Percentiles rank a stretch among this genome's conserved stretches.
Evolutionary conservation across 306 rosid species (phyloP).

Genomic region (Hylodesmum podocarpum): DNA sequence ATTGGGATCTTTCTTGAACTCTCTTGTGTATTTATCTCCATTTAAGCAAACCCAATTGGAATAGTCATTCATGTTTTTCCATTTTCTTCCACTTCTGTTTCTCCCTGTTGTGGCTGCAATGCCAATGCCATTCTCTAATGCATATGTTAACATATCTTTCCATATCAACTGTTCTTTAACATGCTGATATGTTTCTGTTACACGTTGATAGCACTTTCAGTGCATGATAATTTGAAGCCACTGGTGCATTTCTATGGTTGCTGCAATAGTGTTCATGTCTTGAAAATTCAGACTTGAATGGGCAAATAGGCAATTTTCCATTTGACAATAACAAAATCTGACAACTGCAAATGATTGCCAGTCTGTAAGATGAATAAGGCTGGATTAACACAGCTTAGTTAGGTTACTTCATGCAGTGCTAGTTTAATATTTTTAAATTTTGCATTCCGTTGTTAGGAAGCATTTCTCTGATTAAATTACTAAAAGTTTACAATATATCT

Average conservation of each 20-base stretch:
- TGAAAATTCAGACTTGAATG: not conserved
- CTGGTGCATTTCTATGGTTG: not conserved
- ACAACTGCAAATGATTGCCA: not conserved
- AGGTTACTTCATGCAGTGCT: not conserved
- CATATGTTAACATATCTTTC: not conserved
- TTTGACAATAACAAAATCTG: not conserved
- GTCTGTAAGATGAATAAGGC: not conserved
- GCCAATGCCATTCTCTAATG: not conserved
- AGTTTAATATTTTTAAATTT: not conserved
- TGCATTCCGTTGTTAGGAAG: not conserved
- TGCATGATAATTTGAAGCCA: not conserved
- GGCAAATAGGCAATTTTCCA: not conserved
- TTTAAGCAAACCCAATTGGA: not conserved
- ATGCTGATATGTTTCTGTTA: not conserved
- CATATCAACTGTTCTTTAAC: not conserved
- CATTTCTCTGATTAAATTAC: not conserved
- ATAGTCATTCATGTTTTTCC: not conserved
- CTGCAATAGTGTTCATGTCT: not conserved
- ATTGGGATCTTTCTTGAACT: not conserved
- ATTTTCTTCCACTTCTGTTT: not conserved
- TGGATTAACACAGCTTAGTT: not conserved
- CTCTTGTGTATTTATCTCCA: not conserved
- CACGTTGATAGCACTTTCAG: no score
- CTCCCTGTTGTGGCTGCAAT: not conserved
- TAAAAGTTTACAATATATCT: not conserved